Conservation (phyloP, 2,329 filamentous ascomycete species). For the Botrytis fragariae region DNA sequence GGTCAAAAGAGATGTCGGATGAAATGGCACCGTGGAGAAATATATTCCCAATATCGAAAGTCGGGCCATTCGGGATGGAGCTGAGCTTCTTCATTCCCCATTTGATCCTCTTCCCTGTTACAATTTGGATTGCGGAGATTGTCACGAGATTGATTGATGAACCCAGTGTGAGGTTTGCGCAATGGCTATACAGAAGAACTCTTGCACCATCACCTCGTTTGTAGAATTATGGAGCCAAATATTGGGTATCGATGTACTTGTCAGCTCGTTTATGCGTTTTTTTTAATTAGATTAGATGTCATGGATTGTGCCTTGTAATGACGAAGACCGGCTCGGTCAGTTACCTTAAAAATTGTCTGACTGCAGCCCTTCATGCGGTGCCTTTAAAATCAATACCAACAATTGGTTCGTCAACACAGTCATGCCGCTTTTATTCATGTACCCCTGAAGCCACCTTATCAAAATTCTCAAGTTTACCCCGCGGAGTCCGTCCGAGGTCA, state of each 20-base stretch:
- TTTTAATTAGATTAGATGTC: slow-evolving; percentile 10
- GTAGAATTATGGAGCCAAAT: slow-evolving; percentile 3
- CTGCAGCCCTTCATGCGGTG: not conserved
- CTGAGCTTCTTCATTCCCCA: slow-evolving; percentile 58
- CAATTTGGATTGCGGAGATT: slow-evolving; percentile 56
- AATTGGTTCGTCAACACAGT: not conserved
- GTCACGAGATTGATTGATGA: slow-evolving; percentile 57
- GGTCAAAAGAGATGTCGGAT: slow-evolving; percentile 5
- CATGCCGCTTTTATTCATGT: slow-evolving; percentile 3
- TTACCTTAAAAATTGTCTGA: not conserved
- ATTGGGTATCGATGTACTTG: not conserved
- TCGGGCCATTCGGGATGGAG: slow-evolving; percentile 60
- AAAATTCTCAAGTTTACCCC: not conserved
- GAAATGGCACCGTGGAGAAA: slow-evolving; percentile 56
- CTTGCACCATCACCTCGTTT: slow-evolving; percentile 27
- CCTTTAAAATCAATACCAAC: not conserved
- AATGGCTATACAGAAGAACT: slow-evolving; percentile 54
- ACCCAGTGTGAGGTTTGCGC: slow-evolving; percentile 56
- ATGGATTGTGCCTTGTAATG: slow-evolving; percentile 5
- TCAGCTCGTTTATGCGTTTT: not conserved
- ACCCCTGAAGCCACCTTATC: slow-evolving; percentile 6
- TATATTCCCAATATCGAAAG: slow-evolving; percentile 51
- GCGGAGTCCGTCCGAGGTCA: not conserved
- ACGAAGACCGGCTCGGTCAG: not conserved
- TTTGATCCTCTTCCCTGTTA: slow-evolving; percentile 57